A percentile compares a stretch with the other conserved stretches of the same genome.
Conservation (phyloP, 331 rosid species). For the Malus hybrid region DNA sequence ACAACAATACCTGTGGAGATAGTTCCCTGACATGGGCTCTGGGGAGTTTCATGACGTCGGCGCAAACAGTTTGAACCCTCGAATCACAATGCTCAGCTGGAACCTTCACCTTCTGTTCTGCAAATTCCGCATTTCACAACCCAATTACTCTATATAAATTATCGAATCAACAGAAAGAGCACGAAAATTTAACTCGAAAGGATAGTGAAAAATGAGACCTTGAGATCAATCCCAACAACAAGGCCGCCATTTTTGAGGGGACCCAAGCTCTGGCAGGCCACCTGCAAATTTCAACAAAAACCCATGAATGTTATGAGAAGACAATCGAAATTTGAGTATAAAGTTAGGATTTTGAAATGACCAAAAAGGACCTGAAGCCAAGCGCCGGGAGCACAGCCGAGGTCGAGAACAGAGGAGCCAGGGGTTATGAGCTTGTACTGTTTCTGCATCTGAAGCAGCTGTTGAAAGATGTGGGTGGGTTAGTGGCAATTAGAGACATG, state of each 20-base stretch:
- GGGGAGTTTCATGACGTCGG: conserved; percentile 70
- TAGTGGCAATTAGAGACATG: neutral
- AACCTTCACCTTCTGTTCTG: conserved; percentile 82
- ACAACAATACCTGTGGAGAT: conserved; percentile 53
- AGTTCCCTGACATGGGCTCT: conserved; percentile 35
- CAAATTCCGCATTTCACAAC: conserved; percentile 26
- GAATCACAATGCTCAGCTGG: conserved; percentile 74
- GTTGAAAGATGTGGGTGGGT: neutral
- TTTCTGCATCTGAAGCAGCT: conserved; percentile 81
- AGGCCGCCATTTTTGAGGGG: conserved; percentile 52
- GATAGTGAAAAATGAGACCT: conserved; percentile 30
- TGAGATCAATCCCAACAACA: conserved; percentile 75
- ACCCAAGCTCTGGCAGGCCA: conserved; percentile 88
- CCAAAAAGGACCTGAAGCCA: conserved; percentile 65
- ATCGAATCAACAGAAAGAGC: neutral
- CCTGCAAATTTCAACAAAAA: conserved; percentile 25
- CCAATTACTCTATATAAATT: conserved; percentile 1
- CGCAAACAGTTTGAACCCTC: conserved; percentile 62
- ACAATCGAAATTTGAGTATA: neutral
- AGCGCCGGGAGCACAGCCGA: conserved; percentile 95
- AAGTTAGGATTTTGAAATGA: neutral
- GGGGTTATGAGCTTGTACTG: conserved; percentile 56
- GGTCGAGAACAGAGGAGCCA: conserved; percentile 72
- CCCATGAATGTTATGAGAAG: neutral
- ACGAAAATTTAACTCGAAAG: neutral